These are phyloP conservation scores for Aspergillus sp. DNA, from an alignment of 2,329 filamentous ascomycete species.

Conservation along the genomic window DNA sequence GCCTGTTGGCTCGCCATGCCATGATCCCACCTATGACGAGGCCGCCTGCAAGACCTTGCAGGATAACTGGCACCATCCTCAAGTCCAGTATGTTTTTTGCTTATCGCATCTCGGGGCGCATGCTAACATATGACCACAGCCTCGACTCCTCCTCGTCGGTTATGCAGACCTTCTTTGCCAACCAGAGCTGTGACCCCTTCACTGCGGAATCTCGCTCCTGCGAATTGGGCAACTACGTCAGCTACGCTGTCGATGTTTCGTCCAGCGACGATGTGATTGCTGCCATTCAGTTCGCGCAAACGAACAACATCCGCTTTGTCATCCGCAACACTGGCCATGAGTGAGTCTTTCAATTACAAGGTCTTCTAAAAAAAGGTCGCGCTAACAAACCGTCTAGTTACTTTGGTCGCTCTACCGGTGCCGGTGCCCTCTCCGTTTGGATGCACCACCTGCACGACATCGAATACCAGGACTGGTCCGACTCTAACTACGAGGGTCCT, in stretches of 20 bases:
- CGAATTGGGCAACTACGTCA: conserved; percentile 29
- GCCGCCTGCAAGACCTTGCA: conserved; percentile 20
- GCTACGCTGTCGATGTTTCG: conserved; percentile 37
- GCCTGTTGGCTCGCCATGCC: conserved; percentile 39
- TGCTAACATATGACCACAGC: conserved; percentile 7
- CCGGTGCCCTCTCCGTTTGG: conserved; percentile 46
- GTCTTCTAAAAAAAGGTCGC: not conserved
- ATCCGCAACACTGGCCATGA: conserved; percentile 46
- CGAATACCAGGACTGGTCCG: conserved; percentile 35
- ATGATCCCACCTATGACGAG: conserved; percentile 28
- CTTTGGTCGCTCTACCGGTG: conserved; percentile 61
- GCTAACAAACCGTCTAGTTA: conserved; percentile 14
- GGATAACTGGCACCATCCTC: conserved; percentile 27
- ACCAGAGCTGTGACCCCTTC: conserved; percentile 34
- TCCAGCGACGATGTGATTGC: conserved; percentile 29
- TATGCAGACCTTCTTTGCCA: conserved; percentile 34
- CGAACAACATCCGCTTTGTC: conserved; percentile 54
- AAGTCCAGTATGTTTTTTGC: conserved; percentile 23
- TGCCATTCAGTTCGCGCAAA: conserved; percentile 43
- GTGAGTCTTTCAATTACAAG: conserved; percentile 13
- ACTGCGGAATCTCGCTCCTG: conserved; percentile 23
- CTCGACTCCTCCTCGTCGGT: conserved; percentile 30
- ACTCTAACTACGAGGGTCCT: conserved; percentile 48
- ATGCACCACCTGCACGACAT: conserved; percentile 33
- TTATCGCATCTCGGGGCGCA: too few relatives aligned